Evolutionary conservation across 108 stramenopile genomes (phyloP), one percentile per base, ranked within the genome.

Genomic region (Nannochloropsis gaditana): DNA sequence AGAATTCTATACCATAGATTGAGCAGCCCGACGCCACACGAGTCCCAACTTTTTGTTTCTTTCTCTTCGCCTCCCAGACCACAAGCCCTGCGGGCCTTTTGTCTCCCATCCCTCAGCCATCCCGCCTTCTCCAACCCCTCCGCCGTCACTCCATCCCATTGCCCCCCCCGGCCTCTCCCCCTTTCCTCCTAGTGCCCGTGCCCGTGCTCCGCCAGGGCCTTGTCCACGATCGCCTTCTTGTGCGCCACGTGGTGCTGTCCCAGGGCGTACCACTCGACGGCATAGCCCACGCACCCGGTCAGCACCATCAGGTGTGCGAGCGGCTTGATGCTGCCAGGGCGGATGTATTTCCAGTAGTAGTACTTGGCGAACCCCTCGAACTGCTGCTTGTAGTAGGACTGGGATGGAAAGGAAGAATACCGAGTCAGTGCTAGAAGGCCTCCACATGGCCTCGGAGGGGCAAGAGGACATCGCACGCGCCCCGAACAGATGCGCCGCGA

Each of bases 191-290:
- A 73, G n/a, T 73, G 59, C 59, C 59, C 59, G n/a, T 73, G 4
- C 15, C 59, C 8, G 59, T 73, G 59, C 59, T 73, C 59, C 8
- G 59, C 59, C 59, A 83, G 83, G 19, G 43, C 83, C 83, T 83
- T 43, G 17, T 83, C 83, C 19, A 41, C n/a, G 41, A 43, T 43
- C 21, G 42, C 43, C 31, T 83, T n/a, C 83, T 83, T n/a, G 83
- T 83, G 83, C n/a, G 83, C 83, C 15, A 83, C 83, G 83, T 83
- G 83, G 83, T 83, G 41, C 31, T 43, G 44, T 42, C 83, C 83
- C 83, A 45, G n/a, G 8, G 43, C 44, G 31, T 21, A 83, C 83
- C 83, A 83, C 43, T 83, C 83, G 19, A 83, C 41, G 10, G 45
- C 21, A 43, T 83, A 83, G 43, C 83, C 45, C 5, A 45, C 43